Conservation (phyloP, 2,329 filamentous ascomycete species). For the Aspergillus sp. region DNA sequence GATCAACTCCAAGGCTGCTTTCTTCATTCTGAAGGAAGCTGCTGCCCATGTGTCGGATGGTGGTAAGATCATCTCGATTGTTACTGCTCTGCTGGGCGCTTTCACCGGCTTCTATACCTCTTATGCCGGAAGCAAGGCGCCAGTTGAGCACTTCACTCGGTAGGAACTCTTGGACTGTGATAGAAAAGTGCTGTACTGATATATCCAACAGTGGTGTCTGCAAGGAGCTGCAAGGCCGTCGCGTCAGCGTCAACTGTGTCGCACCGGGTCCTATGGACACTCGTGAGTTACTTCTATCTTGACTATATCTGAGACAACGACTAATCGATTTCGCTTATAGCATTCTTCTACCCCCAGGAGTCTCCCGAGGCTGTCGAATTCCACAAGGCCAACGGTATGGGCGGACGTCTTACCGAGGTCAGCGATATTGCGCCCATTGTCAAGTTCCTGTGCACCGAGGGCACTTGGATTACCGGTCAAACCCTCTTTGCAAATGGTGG, state of each 20-base stretch:
- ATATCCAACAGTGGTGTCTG: conserved; percentile 35
- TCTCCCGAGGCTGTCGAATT: conserved; percentile 39
- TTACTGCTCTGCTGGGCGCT: conserved; percentile 43
- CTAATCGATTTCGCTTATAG: conserved; percentile 12
- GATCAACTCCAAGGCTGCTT: conserved; percentile 44
- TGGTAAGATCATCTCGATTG: conserved; percentile 46
- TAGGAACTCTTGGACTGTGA: conserved; percentile 23
- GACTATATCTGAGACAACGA: not conserved
- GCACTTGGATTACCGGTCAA: conserved; percentile 44
- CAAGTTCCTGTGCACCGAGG: conserved; percentile 42
- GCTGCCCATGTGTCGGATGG: conserved; percentile 39
- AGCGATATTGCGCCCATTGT: conserved; percentile 45
- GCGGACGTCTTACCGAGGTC: conserved; percentile 37
- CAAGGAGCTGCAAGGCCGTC: conserved; percentile 51
- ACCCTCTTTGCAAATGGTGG: conserved; percentile 48
- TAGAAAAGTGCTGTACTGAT: not conserved
- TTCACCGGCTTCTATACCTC: conserved; percentile 44
- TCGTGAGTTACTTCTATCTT: conserved; percentile 22
- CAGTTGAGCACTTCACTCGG: conserved; percentile 56
- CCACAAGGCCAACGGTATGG: conserved; percentile 43
- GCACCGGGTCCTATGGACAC: conserved; percentile 54
- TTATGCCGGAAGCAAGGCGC: conserved; percentile 52
- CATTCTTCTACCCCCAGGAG: conserved; percentile 45
- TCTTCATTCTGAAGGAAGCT: conserved; percentile 43
- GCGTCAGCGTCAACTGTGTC: conserved; percentile 50